Base-by-base conservation (phyloP, 2,329 filamentous ascomycete species). In the Chalara sp. region DNA sequence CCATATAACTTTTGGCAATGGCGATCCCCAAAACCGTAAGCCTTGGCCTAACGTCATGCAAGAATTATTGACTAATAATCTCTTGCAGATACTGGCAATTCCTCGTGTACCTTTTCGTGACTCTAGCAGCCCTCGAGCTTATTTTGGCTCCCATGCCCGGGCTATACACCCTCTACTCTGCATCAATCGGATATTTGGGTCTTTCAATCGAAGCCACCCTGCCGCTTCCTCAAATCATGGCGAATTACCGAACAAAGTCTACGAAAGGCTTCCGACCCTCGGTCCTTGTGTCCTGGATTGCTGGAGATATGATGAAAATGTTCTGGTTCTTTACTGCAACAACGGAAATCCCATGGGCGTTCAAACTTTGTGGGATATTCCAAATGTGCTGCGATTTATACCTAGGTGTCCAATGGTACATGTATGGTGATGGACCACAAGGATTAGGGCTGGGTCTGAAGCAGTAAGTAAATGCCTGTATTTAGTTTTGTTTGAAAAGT, bases 1-100 rank as follows among this genome's bases (percentile, higher is more conserved):
- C 87, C 87, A 1, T 91, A 83, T 64, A 79, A 83, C 61, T 92
- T 92, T 66, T 92, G 88, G 88, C 86, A 88, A 67, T 92, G 88
- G 88, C 77, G 81, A 51, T 80, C 79, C 21, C 76, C 82, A 5
- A 83, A 82, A 60, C 86, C 86, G 71, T 84, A 21, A 21, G 21
- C 21, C 21, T 21, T 21, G 21, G 21, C 21, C 21, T 21, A 21
- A 21, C 3, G 21, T 21, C 21, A 21, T 21, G 21, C 21, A 21
- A 21, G 21, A 21, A 21, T 21, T 21, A 21, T 21, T 21, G 21
- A 2, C 21, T 21, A 21, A 21, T 21, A 21, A 21, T 21, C 2
- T 5, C 5, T 5, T 32, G 4, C 56, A 84, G 81, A 56, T 91
- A 92, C 71, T 95, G 88, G 88, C 76, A 84, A 51, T 89, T 89